Base-by-base conservation (phyloP, 805 yeast species). In the Monosporozyma yasuniensis region DNA sequence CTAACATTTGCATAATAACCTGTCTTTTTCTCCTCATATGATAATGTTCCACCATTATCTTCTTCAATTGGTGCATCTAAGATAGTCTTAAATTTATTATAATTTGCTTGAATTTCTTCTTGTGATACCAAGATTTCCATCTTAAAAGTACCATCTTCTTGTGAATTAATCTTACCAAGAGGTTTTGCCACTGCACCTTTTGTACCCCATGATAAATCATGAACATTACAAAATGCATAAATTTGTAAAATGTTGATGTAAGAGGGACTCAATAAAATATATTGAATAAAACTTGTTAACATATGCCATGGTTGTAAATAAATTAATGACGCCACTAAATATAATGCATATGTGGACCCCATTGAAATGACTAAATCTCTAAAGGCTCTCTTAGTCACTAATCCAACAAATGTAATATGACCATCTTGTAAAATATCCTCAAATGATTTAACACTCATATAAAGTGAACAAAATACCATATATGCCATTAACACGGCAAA, bases 131-230 rank as follows among this genome's bases (percentile, higher is more conserved):
- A 96, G 30, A 84, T 77, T 55, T 79, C 84, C 62, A 81, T 74
- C 54, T 81, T 84, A 48, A 82, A 75, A 52, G 81, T 80, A 57
- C 85, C 88, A 50, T 76, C 80, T 48, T 73, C 77, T 38, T 76
- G 74, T 3, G 87, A 75, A 59, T 83, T 86, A 22, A 96, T 96
- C 43, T 83, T 81, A 52, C 97, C 98, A 59, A 93, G 74, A 78
- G 95, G 69, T 72, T 78, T 62, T 44, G 80, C 76, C 10, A 79
- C 80, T 47, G 83, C 87, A 45, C 96, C 96, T 66, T 90, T 87
- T 3, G 96, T 91, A 65, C 98, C 98, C 98, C 98, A 91, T 6
- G 96, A 86, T 45, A 91, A 82, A 72, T 91, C 99, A 66, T 91
- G 96, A 53, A 91, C 84, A 68, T 91, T 91, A 72, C 97, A 90